A percentile compares a stretch with the other conserved stretches of the same genome.
These are phyloP conservation scores for Papilionanthe hybrid DNA, from an alignment of 116 monocot species.

Conservation along the genomic window DNA sequence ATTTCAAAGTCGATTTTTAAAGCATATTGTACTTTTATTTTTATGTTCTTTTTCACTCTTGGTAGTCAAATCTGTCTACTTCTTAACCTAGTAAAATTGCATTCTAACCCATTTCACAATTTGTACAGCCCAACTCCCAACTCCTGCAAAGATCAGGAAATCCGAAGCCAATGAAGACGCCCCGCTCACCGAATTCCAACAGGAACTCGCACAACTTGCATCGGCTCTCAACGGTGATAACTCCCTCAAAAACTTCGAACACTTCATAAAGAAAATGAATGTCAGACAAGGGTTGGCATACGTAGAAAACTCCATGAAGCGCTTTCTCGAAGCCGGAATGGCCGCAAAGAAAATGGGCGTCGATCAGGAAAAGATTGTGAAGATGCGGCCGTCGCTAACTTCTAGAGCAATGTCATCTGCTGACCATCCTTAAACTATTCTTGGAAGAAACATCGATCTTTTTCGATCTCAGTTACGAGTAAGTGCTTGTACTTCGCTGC, in stretches of 20 bases:
- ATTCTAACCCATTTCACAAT: too few relatives aligned
- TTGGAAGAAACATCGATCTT: too few relatives aligned
- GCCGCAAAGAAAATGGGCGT: slow-evolving; percentile 70
- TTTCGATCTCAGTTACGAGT: too few relatives aligned
- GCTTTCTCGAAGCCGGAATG: slow-evolving; percentile 68
- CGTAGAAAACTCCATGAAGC: slow-evolving; percentile 43
- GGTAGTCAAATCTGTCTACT: too few relatives aligned
- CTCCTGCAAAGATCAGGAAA: slow-evolving; percentile 43
- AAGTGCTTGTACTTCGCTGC: too few relatives aligned
- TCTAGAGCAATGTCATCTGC: too few relatives aligned
- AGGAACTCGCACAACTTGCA: slow-evolving; percentile 75
- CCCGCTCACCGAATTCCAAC: slow-evolving; percentile 71
- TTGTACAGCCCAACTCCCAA: slow-evolving; percentile 59
- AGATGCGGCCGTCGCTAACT: slow-evolving; percentile 87
- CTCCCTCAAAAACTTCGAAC: slow-evolving; percentile 37
- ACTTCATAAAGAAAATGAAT: slow-evolving; percentile 47
- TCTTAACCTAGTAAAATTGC: too few relatives aligned
- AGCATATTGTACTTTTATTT: too few relatives aligned
- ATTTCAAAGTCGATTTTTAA: too few relatives aligned
- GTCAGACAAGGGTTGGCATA: slow-evolving; percentile 59
- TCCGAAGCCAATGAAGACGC: slow-evolving; percentile 68
- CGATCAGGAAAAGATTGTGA: slow-evolving; percentile 64
- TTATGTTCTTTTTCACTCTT: too few relatives aligned
- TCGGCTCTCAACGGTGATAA: slow-evolving; percentile 67
- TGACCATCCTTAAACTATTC: too few relatives aligned